A percentile compares a stretch with the other conserved stretches of the same genome.
Evolutionary conservation across 352 stramenopile species (phyloP).

Genomic region (Phytophthora brassicae): DNA sequence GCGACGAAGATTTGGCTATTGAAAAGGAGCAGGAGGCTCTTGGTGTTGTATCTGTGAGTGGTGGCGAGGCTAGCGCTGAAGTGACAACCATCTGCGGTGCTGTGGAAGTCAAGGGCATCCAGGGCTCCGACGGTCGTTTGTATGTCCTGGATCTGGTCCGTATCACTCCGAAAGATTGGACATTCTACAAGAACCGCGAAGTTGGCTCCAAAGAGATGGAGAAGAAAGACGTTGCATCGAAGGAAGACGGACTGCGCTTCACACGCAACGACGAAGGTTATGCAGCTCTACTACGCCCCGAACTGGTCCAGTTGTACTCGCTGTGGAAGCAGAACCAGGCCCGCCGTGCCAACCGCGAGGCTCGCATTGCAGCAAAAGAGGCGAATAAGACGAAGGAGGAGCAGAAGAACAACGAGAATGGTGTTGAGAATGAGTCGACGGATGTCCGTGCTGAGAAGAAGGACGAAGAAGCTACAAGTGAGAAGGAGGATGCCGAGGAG

Average conservation of each 20-base stretch:
- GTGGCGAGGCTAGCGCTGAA: slow-evolving; percentile 57
- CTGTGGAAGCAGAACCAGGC: slow-evolving; percentile 89
- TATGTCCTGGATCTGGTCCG: slow-evolving; percentile 96
- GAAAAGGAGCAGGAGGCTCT: slow-evolving; percentile 41
- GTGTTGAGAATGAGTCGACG: slow-evolving; percentile 8
- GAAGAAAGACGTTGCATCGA: slow-evolving; percentile 21
- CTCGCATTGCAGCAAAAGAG: slow-evolving; percentile 48
- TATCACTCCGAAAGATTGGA: slow-evolving; percentile 94
- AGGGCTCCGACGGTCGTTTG: slow-evolving; percentile 91
- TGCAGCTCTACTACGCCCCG: slow-evolving; percentile 88
- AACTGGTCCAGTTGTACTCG: slow-evolving; percentile 92
- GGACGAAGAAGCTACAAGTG: slow-evolving; percentile 21
- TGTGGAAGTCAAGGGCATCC: slow-evolving; percentile 95
- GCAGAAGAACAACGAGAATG: slow-evolving; percentile 23
- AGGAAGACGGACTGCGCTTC: slow-evolving; percentile 60
- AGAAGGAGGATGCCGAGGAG: slow-evolving; percentile 37
- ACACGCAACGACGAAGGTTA: slow-evolving; percentile 86
- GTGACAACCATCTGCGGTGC: slow-evolving; percentile 87
- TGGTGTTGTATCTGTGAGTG: slow-evolving; percentile 24
- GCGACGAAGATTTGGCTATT: slow-evolving; percentile 34
- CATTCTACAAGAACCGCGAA: slow-evolving; percentile 79
- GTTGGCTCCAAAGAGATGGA: slow-evolving; percentile 13
- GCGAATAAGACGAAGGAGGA: slow-evolving; percentile 47
- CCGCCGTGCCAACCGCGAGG: slow-evolving; percentile 57
- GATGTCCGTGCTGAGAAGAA: slow-evolving; percentile 27